phyloP scores from a whole-genome alignment of 179 eudicot genomes.

The Carnegiea gigantea region DNA sequence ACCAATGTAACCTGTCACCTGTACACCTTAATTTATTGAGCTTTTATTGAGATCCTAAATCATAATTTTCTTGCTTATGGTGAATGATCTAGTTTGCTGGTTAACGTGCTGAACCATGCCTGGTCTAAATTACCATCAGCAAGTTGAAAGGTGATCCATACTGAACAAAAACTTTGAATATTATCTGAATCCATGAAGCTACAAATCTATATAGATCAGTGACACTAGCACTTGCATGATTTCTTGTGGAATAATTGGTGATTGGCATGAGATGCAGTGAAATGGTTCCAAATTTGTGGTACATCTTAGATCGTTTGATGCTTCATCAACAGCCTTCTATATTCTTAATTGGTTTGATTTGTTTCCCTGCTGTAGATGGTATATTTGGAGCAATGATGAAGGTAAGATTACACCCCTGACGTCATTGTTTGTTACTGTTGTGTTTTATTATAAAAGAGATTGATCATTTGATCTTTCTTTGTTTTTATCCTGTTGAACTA shows the following conservation, averaged over 20 bases:
- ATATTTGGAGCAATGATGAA: slow-evolving; percentile 99
- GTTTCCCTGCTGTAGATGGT: slow-evolving; percentile 58
- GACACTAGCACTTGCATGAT: background rate
- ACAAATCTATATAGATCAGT: background rate
- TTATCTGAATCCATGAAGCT: background rate
- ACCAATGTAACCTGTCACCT: no score
- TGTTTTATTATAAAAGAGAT: background rate
- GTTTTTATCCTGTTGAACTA: slow-evolving; percentile 10
- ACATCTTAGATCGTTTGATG: background rate
- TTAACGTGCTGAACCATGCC: background rate
- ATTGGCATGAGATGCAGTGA: background rate
- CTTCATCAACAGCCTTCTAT: background rate
- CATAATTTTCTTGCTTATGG: no score
- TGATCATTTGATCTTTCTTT: slow-evolving; percentile 12
- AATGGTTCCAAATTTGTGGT: background rate
- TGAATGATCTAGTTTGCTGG: no score
- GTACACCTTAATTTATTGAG: no score
- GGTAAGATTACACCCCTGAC: slow-evolving; percentile 36
- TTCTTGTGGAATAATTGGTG: background rate
- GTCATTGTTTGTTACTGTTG: background rate
- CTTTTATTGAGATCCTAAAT: no score
- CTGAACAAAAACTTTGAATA: background rate
- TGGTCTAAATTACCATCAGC: background rate
- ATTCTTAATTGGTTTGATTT: slow-evolving; percentile 8
- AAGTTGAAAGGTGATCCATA: no score